Base-by-base conservation (phyloP, 805 yeast genomes). In the Saccharomycopsis fodiens region DNA sequence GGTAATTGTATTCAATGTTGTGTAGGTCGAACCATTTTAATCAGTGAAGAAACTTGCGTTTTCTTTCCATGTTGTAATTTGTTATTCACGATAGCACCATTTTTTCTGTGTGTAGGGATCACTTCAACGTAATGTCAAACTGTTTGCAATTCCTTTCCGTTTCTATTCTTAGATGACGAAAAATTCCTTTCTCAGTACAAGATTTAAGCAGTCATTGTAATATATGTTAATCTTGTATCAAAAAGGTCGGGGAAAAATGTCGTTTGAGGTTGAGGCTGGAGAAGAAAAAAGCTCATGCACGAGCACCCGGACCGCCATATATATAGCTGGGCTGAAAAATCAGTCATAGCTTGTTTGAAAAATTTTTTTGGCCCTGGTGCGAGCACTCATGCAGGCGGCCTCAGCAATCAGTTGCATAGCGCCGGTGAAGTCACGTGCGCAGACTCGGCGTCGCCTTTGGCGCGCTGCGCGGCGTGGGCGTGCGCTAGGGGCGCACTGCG, bases 121-220 rank as follows among this genome's bases (percentile, higher is more conserved):
- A 25, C 29, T 25, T 25, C 29, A 25, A 25, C 29, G 29, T 25
- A 25, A 25, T 10, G 29, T 25, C 27, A 15, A 20, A 20, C 29
- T 21, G 31, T 20, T 12, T 21, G 29, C 25, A 25, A 25, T 10
- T 25, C 10, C 29, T 39, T 39, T 21, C 27, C 16, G 27, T 30
- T 16, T 16, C 32, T 27, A 12, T 31, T 30, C 8, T 39, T 17
- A 25, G 31, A 31, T 39, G 6, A 23, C 19, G 29, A 20, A 17
- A 39, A 27, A 35, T 23, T 39, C 39, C 32, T 38, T 13, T 32
- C 16, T 56, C n/a, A 23, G 19, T 20, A 23, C 46, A 44, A 38
- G 46, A 42, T 51, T 46, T 51, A 48, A 45, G 50, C 52, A 39
- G 51, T 45, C 52, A 48, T 48, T 48, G 48, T 49, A 40, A 30